phyloP scores from a whole-genome alignment of 1,139 yeast species.

The Blastobotrys malaysiensis region DNA sequence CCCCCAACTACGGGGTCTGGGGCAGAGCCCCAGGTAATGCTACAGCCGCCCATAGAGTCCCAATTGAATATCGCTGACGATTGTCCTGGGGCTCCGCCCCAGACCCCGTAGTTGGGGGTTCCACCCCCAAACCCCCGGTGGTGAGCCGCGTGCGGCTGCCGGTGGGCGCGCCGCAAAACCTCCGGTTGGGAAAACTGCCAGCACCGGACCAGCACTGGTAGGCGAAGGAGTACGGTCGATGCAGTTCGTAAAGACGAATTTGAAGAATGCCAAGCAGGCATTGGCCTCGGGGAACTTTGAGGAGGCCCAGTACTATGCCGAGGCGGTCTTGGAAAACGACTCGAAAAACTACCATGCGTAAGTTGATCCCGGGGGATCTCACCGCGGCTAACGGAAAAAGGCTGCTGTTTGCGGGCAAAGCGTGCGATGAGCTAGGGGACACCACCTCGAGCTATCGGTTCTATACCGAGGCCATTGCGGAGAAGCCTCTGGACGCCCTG shows the following conservation, averaged over 20 bases:
- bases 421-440: constrained; percentile 43
- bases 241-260: constrained; percentile 18
- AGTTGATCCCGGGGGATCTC: constrained; percentile 37
- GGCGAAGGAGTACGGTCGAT: no score
- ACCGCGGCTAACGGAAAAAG: constrained; percentile 16
- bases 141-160: no score
- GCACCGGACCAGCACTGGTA: no score
- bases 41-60: no score
- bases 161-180: no score
- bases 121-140: no score
- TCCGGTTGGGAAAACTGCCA: neutral
- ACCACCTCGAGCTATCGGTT: constrained; percentile 42
- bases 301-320: constrained; percentile 23
- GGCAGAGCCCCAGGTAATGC: no score
- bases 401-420: constrained; percentile 46
- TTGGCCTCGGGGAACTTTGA: constrained; percentile 49
- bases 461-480: constrained; percentile 50
- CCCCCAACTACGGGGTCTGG: no score
- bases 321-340: constrained; percentile 38
- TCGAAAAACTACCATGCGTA: constrained; percentile 57
- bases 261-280: constrained; percentile 36
- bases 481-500: constrained; percentile 50
- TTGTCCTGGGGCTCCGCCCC: no score
- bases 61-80: no score
- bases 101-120: no score